These are phyloP conservation scores for Geotrichum aggregatum DNA, from an alignment of 1,139 yeast species.

Conservation along the genomic window DNA sequence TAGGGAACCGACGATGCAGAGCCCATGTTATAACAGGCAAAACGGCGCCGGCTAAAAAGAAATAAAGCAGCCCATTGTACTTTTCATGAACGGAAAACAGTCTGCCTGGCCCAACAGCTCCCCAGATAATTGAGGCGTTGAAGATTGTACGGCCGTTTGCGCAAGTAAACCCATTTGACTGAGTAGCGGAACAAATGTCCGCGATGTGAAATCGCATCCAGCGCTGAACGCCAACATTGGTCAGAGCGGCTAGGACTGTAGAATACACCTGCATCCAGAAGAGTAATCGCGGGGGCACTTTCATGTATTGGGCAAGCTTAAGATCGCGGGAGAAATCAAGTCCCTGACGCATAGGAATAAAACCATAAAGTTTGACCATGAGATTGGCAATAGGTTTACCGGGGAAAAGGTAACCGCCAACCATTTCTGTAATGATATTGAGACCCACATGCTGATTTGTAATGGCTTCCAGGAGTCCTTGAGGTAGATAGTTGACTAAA, in stretches of 20 bases:
- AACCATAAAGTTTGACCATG: constrained; percentile 49
- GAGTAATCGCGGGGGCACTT: constrained; percentile 33
- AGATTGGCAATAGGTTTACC: constrained; percentile 50
- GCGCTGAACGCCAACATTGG: constrained; percentile 38
- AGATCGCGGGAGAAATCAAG: constrained; percentile 46
- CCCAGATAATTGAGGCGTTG: constrained; percentile 54
- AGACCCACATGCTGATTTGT: constrained; percentile 47
- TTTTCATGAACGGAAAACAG: constrained; percentile 38
- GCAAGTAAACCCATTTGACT: constrained; percentile 43
- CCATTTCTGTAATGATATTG: constrained; percentile 48
- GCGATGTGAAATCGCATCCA: constrained; percentile 44
- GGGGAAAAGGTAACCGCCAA: constrained; percentile 50
- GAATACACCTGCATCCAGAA: constrained; percentile 47
- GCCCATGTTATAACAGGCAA: constrained; percentile 43
- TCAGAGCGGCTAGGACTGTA: constrained; percentile 36
- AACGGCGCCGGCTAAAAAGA: constrained; percentile 43
- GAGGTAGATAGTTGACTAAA: constrained; percentile 46
- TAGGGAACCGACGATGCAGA: constrained; percentile 44
- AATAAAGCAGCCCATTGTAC: constrained; percentile 39
- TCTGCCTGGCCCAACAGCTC: constrained; percentile 50
- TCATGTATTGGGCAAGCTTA: constrained; percentile 49
- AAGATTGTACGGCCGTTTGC: constrained; percentile 44
- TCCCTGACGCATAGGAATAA: constrained; percentile 49
- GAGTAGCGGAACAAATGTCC: constrained; percentile 44
- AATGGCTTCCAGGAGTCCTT: constrained; percentile 44